Conservation (phyloP, 306 rosid genomes). For the Mimosa pudica region DNA sequence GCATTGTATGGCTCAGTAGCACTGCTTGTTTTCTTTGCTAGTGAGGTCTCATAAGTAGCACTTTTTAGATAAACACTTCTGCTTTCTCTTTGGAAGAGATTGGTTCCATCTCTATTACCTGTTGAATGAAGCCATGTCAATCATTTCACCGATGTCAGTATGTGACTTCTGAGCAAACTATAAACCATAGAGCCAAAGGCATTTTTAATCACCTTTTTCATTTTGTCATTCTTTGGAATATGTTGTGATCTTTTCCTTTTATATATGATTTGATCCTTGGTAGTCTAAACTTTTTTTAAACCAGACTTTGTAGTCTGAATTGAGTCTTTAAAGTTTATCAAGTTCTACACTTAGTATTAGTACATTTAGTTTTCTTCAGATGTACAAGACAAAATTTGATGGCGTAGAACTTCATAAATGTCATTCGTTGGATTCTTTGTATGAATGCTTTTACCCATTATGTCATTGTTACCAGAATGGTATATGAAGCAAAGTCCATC, state of each 20-base stretch:
- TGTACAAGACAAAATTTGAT: neutral
- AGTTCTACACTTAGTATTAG: neutral
- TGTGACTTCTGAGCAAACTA: neutral
- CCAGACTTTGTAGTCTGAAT: neutral
- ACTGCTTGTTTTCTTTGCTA: neutral
- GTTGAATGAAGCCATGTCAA: neutral
- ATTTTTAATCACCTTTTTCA: slow-evolving; percentile 12
- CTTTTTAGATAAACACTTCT: neutral
- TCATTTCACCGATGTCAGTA: neutral
- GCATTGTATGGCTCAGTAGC: neutral
- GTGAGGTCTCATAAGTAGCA: neutral
- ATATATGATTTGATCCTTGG: neutral
- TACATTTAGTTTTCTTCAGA: neutral
- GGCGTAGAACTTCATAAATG: neutral
- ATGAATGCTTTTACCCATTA: neutral
- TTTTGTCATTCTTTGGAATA: neutral
- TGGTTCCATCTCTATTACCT: slow-evolving; percentile 2
- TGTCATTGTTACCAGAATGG: neutral
- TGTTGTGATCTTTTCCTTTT: neutral
- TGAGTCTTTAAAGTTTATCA: neutral
- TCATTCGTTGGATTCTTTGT: neutral
- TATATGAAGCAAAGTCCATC: neutral
- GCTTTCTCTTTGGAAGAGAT: slow-evolving; percentile 4
- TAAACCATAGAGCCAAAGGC: neutral
- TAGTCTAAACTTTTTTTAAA: neutral